A percentile compares a stretch with the other conserved stretches of the same genome.
These are phyloP conservation scores for Leishmania arabica DNA, from an alignment of 208 protist species.

Conservation along the genomic window DNA sequence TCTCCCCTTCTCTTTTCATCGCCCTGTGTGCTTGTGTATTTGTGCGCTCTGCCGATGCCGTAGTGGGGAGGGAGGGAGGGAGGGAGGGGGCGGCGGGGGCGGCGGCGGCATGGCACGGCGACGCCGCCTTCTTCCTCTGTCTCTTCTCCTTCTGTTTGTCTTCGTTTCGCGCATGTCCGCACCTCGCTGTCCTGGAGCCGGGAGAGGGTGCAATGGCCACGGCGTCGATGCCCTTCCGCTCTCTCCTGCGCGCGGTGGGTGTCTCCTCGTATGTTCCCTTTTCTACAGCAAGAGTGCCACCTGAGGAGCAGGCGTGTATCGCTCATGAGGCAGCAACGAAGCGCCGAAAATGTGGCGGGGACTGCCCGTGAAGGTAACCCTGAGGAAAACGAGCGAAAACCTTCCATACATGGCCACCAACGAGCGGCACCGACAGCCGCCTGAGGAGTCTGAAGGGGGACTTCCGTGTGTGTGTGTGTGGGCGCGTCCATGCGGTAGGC, in stretches of 20 bases:
- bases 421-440: background rate
- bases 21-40: no score
- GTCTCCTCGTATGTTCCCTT: background rate
- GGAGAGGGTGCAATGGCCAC: background rate
- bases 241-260: background rate
- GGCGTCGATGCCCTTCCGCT: background rate
- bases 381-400: background rate
- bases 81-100: no score
- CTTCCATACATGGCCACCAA: background rate
- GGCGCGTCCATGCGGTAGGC: background rate
- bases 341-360: background rate
- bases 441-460: background rate
- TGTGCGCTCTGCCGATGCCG: no score
- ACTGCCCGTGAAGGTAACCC: background rate
- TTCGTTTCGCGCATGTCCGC: no score
- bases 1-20: background rate
- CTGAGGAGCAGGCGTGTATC: background rate
- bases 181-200: background rate
- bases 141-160: no score
- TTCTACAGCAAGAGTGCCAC: background rate
- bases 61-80: no score
- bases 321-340: background rate
- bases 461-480: background rate
- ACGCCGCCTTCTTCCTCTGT: no score
- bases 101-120: no score